Evolutionary conservation across 2,329 filamentous ascomycete species (phyloP).

Genomic region (Penicillium freii): DNA sequence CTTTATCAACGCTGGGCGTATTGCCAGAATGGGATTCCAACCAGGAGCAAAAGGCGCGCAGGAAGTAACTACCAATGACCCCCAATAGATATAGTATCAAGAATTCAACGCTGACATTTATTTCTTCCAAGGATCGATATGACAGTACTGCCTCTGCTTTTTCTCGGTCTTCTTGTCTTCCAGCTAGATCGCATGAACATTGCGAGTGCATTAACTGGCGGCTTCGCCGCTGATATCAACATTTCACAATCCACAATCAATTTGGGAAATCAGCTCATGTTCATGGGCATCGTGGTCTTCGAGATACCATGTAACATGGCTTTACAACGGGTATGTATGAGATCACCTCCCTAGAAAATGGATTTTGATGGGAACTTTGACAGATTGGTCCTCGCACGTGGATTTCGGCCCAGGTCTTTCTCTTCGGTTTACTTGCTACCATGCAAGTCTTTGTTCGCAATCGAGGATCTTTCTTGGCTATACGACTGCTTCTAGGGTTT

Average conservation of each 20-base stretch:
- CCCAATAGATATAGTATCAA: neutral
- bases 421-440: neutral
- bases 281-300: neutral
- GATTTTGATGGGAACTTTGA: neutral
- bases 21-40: neutral
- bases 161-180: slow-evolving; percentile 2
- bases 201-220: neutral
- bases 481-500: neutral
- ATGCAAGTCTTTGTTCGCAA: neutral
- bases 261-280: slow-evolving; percentile 1
- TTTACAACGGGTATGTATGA: neutral
- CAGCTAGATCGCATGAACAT: neutral
- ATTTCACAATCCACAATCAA: neutral
- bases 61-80: neutral
- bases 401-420: neutral
- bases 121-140: neutral
- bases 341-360: rapidly evolving
- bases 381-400: neutral
- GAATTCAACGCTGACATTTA: neutral
- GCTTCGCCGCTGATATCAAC: neutral
- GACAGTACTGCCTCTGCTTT: neutral
- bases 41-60: neutral
- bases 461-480: neutral
- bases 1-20: neutral
- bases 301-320: slow-evolving; percentile 1